Base-by-base conservation (phyloP, 2,329 filamentous ascomycete genomes). In the Diplodia scrobiculata region DNA sequence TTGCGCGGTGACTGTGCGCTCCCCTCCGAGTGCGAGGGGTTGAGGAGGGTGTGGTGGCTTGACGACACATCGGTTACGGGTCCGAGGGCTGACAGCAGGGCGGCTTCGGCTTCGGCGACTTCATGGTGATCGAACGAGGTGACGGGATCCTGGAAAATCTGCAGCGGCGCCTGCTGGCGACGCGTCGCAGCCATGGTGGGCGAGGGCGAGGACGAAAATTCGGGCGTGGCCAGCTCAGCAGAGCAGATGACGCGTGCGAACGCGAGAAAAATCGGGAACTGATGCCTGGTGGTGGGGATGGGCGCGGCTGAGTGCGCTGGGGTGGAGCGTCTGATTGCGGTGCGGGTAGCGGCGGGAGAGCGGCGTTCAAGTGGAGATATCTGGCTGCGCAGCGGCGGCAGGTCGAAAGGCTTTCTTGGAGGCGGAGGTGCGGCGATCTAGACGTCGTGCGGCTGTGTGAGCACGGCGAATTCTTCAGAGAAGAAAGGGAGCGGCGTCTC, bases 1-100 rank as follows among this genome's bases (percentile, higher is more conserved):
- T 95, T 96, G 72, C 84, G 85, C 11, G 91, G 91, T 65, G 91
- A 96, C 67, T 83, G 84, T 73, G 81, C 84, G 73, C 83, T 79
- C 71, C 81, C 76, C 67, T 82, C 77, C 68, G 76, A 73, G 64
- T 81, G 77, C 25, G 85, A 80, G 27, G 90, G 89, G 71, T 89
- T 87, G 71, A 94, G 83, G 66, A 88, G 79, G 71, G 89, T 83
- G 77, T 90, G 90, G 68, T 83, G 81, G 78, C 84, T 84, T 71
- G 83, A 76, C 27, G 80, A 79, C 71, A 79, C 77, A 76, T 81
- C 78, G 70, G 74, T 76, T 65, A 81, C 73, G 47, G 79, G 78
- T 25, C 74, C 72, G 64, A 80, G 75, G 59, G 79, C 73, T 70
- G 79, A 78, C 41, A 86, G 79, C 60, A 84, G 80, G 66, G 83